Evolutionary conservation across 2,329 filamentous ascomycete species (phyloP).

Genomic region (Pyrenochaeta sp.): DNA sequence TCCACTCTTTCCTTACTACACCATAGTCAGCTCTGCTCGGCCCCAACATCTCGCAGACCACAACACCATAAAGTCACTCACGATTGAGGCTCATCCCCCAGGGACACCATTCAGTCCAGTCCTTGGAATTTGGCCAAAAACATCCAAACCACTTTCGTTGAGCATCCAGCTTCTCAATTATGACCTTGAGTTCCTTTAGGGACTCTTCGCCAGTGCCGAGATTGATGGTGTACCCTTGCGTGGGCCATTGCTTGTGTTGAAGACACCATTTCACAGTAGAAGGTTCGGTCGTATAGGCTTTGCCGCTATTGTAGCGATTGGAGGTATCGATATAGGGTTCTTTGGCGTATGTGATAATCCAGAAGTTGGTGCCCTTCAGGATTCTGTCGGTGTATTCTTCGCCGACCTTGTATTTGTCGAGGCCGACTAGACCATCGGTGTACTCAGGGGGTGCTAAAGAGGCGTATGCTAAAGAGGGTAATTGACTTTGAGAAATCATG

Average conservation of each 20-base stretch:
- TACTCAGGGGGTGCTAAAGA: neutral
- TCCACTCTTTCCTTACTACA: neutral
- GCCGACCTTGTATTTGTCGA: neutral
- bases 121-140: neutral
- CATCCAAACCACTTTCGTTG: neutral
- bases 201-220: neutral
- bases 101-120: no score
- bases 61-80: neutral
- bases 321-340: neutral
- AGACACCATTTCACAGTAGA: neutral
- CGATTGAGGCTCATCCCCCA: neutral
- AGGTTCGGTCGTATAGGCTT: neutral
- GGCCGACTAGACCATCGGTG: neutral
- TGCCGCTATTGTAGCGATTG: neutral
- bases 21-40: neutral
- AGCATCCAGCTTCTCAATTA: neutral
- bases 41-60: neutral
- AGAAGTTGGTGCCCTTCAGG: neutral
- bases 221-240: neutral
- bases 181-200: neutral
- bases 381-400: neutral
- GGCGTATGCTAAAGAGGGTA: no score
- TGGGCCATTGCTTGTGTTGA: neutral
- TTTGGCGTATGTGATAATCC: neutral
- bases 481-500: no score